A percentile compares a stretch with the other conserved stretches of the same genome.
These are phyloP conservation scores for Eleusine indica DNA, from an alignment of 176 grass and related monocot genomes.

Conservation along the genomic window DNA sequence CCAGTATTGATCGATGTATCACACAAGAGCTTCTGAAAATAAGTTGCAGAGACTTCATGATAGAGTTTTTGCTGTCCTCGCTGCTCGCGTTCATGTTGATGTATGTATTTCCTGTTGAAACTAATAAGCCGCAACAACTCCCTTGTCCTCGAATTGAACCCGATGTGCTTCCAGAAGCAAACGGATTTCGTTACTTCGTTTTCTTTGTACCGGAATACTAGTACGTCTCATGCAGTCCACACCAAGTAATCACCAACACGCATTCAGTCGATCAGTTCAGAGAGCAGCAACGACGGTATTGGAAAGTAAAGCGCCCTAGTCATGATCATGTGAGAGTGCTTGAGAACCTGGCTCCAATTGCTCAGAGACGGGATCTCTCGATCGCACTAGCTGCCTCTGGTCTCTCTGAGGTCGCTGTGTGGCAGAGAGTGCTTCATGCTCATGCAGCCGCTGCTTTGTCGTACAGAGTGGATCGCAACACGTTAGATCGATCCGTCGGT, in stretches of 20 bases:
- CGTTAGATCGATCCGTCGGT: neutral
- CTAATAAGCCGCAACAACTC: no score
- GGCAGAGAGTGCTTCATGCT: neutral
- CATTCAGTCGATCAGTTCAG: neutral
- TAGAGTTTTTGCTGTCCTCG: no score
- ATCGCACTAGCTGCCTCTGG: neutral
- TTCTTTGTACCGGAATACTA: no score
- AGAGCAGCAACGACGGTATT: neutral
- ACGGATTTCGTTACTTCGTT: no score
- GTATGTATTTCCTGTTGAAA: no score
- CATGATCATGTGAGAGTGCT: neutral
- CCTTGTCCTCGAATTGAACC: no score
- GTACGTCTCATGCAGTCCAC: no score
- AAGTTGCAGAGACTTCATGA: no score
- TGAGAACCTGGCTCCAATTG: neutral
- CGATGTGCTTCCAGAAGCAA: no score
- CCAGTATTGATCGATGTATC: no score
- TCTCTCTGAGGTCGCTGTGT: neutral
- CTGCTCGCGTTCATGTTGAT: no score
- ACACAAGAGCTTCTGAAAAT: no score
- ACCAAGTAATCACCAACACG: neutral
- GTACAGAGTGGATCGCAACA: slow-evolving; percentile 16
- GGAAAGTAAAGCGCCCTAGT: neutral
- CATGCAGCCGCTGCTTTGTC: neutral
- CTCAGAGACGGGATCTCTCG: neutral